These are phyloP conservation scores for Pseudoturritis turrita DNA, from an alignment of 345 rosid genomes.

Conservation along the genomic window DNA sequence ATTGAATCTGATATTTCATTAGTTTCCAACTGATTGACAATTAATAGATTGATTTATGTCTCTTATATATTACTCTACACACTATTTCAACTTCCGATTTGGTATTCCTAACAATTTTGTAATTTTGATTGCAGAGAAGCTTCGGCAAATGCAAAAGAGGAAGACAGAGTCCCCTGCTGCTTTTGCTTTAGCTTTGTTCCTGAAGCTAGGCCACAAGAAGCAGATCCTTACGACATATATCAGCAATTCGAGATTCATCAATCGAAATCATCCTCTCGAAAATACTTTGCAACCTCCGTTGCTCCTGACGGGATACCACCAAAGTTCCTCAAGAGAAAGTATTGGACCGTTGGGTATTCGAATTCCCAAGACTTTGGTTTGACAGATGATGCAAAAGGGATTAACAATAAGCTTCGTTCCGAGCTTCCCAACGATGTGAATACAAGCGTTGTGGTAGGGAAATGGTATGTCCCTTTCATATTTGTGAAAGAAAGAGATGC, in stretches of 20 bases:
- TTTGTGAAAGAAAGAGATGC: conserved; percentile 40
- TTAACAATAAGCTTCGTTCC: conserved; percentile 33
- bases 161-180: too few relatives aligned
- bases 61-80: too few relatives aligned
- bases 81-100: too few relatives aligned
- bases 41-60: too few relatives aligned
- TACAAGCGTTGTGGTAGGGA: conserved; percentile 36
- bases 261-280: background rate
- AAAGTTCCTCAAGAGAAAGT: conserved; percentile 38
- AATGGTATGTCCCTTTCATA: conserved; percentile 65
- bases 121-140: conserved; percentile 37
- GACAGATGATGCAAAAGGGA: conserved; percentile 52
- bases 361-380: conserved; percentile 27
- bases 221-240: conserved; percentile 33
- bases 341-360: conserved; percentile 40
- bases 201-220: too few relatives aligned
- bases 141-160: conserved; percentile 14
- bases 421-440: conserved; percentile 43
- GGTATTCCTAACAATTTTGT: background rate
- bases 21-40: too few relatives aligned
- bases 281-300: conserved; percentile 42
- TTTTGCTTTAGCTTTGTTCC: too few relatives aligned
- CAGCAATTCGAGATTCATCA: too few relatives aligned
- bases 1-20: too few relatives aligned
- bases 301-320: conserved; percentile 52